phyloP scores from a whole-genome alignment of 805 yeast genomes.

The Aciculoconidium aculeatum region DNA sequence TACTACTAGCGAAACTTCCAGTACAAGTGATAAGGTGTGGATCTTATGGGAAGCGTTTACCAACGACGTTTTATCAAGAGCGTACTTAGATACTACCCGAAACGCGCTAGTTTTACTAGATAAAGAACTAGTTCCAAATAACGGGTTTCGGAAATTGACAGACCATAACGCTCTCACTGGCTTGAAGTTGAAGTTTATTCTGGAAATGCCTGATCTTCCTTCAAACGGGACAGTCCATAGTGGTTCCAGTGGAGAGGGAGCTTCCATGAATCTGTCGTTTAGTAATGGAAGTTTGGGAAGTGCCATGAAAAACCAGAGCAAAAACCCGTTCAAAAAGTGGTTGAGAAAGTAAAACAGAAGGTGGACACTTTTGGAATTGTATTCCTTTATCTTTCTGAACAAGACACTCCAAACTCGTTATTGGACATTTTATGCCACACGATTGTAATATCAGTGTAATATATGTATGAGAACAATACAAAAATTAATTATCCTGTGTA shows the following conservation, averaged over 20 bases:
- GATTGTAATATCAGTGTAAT: too few species aligned
- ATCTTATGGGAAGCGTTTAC: conserved; percentile 32
- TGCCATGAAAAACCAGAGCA: conserved; percentile 17
- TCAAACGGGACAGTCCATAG: conserved; percentile 5
- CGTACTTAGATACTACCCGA: conserved; percentile 26
- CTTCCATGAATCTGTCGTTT: conserved; percentile 15
- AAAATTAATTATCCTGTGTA: too few species aligned
- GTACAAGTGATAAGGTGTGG: not conserved
- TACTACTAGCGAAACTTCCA: conserved; percentile 1
- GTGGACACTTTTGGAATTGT: too few species aligned
- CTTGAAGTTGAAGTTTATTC: conserved; percentile 28
- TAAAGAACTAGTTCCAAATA: conserved; percentile 13
- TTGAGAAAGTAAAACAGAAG: too few species aligned
- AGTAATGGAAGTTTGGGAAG: conserved; percentile 21
- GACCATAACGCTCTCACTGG: conserved; percentile 26
- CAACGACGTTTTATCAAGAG: conserved; percentile 22
- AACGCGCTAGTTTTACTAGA: conserved; percentile 28
- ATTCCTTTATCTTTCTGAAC: too few species aligned
- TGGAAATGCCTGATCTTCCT: conserved; percentile 7
- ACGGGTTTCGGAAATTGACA: conserved; percentile 21
- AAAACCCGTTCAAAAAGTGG: conserved; percentile 39
- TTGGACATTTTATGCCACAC: too few species aligned
- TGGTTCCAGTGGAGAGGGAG: conserved; percentile 3
- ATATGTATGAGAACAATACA: too few species aligned
- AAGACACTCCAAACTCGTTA: too few species aligned